phyloP scores from a whole-genome alignment of 768 basidiomycete species.

The Coprinopsis cinerea region DNA sequence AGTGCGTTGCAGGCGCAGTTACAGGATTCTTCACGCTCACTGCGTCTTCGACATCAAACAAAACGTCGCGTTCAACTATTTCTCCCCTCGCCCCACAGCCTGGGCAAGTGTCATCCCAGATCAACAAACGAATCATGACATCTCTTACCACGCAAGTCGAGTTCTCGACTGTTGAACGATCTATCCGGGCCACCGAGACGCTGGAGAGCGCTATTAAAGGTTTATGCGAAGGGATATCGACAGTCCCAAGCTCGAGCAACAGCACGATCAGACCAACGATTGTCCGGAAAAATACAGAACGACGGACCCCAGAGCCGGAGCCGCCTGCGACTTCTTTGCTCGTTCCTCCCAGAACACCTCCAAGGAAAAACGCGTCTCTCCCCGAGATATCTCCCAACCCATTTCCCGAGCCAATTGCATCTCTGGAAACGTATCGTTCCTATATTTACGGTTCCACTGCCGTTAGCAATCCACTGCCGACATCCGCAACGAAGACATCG shows the following conservation, averaged over 20 bases:
- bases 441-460: constrained; percentile 54
- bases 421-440: constrained; percentile 52
- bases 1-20: constrained; percentile 84
- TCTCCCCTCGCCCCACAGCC: constrained; percentile 45
- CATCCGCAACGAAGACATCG: constrained; percentile 3
- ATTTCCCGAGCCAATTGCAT: constrained; percentile 60
- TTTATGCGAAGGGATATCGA: constrained; percentile 58
- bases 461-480: constrained; percentile 43
- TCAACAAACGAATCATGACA: constrained; percentile 65
- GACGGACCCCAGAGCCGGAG: constrained; percentile 34
- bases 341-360: constrained; percentile 48
- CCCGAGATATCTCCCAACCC: constrained; percentile 58
- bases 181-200: constrained; percentile 63
- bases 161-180: constrained; percentile 62
- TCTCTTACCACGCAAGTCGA: constrained; percentile 71
- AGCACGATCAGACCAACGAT: neutral
- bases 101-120: constrained; percentile 58
- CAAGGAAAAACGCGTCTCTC: constrained; percentile 23
- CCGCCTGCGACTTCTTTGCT: constrained; percentile 20
- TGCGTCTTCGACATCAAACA: constrained; percentile 27
- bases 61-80: constrained; percentile 17
- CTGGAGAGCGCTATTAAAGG: constrained; percentile 65
- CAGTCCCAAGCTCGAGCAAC: constrained; percentile 16
- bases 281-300: constrained; percentile 14
- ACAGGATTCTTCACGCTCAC: constrained; percentile 89